Evolutionary conservation across 768 basidiomycete species (phyloP).

Genomic region (Rickenella mellea): DNA sequence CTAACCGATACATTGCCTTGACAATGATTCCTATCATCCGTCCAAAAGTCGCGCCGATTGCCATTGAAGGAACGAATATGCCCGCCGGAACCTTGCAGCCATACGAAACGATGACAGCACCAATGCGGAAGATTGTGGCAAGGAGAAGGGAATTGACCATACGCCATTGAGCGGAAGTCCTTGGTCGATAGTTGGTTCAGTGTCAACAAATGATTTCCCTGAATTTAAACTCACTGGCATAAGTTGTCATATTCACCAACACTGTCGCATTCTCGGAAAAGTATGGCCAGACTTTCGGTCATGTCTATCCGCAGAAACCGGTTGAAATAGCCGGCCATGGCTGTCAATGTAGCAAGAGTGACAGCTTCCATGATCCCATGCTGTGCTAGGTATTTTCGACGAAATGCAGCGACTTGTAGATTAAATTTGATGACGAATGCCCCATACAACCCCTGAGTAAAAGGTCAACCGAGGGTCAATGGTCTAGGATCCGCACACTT

Average conservation of each 20-base stretch:
- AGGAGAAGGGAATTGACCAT: conserved; percentile 89
- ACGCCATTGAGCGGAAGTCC: conserved; percentile 85
- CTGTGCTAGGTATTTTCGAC: conserved; percentile 77
- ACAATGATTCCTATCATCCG: conserved; percentile 96
- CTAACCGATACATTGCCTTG: conserved; percentile 80
- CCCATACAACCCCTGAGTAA: conserved; percentile 82
- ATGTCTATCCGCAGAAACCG: conserved; percentile 93
- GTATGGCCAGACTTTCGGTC: conserved; percentile 91
- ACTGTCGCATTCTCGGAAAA: conserved; percentile 94
- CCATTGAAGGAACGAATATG: conserved; percentile 99
- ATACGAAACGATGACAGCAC: conserved; percentile 85
- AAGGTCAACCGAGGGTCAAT: neutral
- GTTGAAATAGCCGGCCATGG: conserved; percentile 89
- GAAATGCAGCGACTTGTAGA: conserved; percentile 88
- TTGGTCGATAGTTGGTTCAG: conserved; percentile 21
- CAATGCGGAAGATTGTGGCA: conserved; percentile 82
- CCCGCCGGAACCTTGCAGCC: conserved; percentile 96
- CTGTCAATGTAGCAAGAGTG: conserved; percentile 76
- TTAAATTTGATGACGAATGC: conserved; percentile 97
- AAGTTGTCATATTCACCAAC: conserved; percentile 85
- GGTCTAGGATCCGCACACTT: conserved; percentile 14
- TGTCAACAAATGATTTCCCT: conserved; percentile 1
- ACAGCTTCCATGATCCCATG: conserved; percentile 89
- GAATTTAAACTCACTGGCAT: conserved; percentile 70
- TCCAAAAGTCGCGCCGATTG: conserved; percentile 93